These are phyloP conservation scores for Eucalyptus shirleyi DNA, from an alignment of 345 rosid species.

Conservation along the genomic window DNA sequence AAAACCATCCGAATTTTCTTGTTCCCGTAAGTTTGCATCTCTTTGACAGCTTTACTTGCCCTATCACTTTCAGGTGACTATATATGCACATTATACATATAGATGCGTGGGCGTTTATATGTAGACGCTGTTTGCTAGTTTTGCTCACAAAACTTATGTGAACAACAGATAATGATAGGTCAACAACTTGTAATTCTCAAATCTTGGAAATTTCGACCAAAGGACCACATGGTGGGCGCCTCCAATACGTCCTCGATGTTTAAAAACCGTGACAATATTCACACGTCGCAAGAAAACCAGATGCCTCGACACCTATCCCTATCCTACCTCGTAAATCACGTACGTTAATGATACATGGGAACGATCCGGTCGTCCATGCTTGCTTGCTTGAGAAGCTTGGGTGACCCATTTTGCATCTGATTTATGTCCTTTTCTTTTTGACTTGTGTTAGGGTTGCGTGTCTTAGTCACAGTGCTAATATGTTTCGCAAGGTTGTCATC, in stretches of 20 bases:
- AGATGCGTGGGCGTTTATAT: not conserved
- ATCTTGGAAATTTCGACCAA: not conserved
- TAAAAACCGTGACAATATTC: not conserved
- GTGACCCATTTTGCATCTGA: not conserved
- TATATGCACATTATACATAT: not conserved
- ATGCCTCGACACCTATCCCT: not conserved
- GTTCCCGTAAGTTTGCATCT: not conserved
- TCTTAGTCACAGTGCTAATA: not conserved
- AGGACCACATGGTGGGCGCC: not conserved
- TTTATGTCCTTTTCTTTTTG: not conserved
- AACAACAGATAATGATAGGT: not conserved
- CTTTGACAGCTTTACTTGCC: not conserved
- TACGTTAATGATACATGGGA: not conserved
- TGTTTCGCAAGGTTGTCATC: not conserved
- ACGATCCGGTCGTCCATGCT: not conserved
- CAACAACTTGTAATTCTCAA: not conserved
- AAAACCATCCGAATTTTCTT: not conserved
- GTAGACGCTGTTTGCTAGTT: not conserved
- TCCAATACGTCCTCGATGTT: not conserved
- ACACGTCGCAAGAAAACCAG: not conserved
- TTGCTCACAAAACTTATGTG: not conserved
- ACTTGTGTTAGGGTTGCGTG: not conserved
- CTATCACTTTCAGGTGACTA: not conserved
- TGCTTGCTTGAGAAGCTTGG: too few species aligned
- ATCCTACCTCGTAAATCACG: not conserved